Evolutionary conservation across 2,329 filamentous ascomycete genomes (phyloP).

Genomic region (Zalaria obscura): DNA sequence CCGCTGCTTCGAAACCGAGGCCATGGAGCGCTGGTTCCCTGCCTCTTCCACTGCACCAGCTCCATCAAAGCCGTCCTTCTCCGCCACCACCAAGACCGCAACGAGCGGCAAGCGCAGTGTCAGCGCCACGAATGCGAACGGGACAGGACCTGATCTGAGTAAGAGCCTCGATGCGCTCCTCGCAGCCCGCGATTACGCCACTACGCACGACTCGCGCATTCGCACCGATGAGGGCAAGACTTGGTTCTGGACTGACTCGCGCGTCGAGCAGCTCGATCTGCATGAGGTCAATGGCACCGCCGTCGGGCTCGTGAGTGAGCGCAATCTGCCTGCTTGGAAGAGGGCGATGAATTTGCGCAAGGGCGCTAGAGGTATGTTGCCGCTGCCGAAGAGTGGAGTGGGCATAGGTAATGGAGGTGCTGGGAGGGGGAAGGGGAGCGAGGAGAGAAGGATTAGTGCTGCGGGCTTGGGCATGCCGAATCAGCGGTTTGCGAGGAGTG

Average conservation of each 20-base stretch:
- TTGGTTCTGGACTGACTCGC: constrained; percentile 45
- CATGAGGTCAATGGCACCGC: constrained; percentile 40
- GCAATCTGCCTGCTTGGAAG: constrained; percentile 32
- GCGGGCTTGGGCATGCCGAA: background rate
- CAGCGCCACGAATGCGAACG: background rate
- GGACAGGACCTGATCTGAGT: constrained; percentile 14
- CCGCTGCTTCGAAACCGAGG: constrained; percentile 38
- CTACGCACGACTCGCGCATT: constrained; percentile 34
- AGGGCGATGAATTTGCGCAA: constrained; percentile 25
- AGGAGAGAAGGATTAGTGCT: too few species aligned
- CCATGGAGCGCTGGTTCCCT: constrained; percentile 30
- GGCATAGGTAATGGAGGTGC: background rate
- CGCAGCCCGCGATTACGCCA: constrained; percentile 33
- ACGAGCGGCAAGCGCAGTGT: background rate
- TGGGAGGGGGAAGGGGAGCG: too few species aligned
- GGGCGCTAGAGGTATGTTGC: background rate
- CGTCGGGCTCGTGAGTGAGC: constrained; percentile 21
- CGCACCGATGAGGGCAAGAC: constrained; percentile 17
- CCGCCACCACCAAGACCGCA: background rate
- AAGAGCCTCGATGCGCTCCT: constrained; percentile 32
- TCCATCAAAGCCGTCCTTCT: background rate
- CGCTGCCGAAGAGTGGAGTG: background rate
- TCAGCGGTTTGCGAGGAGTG: background rate
- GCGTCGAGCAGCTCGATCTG: constrained; percentile 41
- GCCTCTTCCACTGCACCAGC: constrained; percentile 6